Evolutionary conservation across 352 stramenopile genomes (phyloP).

Genomic region (Phytophthora litchii): DNA sequence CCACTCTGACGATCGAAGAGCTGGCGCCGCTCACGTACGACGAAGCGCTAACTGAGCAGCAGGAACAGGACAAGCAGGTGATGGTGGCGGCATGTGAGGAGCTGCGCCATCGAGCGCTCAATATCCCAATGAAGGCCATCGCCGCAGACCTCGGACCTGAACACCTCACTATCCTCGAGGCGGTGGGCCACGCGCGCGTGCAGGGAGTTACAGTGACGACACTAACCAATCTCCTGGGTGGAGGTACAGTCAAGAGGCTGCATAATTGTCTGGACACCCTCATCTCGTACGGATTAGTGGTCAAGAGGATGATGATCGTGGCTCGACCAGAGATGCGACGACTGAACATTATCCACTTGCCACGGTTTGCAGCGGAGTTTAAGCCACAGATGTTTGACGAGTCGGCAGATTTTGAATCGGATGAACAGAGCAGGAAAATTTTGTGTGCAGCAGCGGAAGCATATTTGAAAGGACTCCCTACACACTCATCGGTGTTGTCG

Average conservation of each 20-base stretch:
- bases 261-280: conserved; percentile 82
- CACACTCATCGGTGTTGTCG: conserved; percentile 66
- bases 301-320: conserved; percentile 88
- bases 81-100: conserved; percentile 66
- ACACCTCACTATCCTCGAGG: conserved; percentile 71
- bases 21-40: conserved; percentile 32
- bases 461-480: conserved; percentile 68
- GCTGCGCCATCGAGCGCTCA: conserved; percentile 71
- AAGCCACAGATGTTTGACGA: conserved; percentile 68
- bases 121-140: conserved; percentile 67
- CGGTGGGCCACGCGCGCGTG: conserved; percentile 53
- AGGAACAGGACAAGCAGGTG: conserved; percentile 23
- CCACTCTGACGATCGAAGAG: conserved; percentile 15
- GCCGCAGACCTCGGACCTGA: conserved; percentile 64
- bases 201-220: conserved; percentile 63
- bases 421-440: conserved; percentile 79
- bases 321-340: conserved; percentile 57
- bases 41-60: conserved; percentile 8
- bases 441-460: conserved; percentile 55
- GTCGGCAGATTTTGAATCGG: conserved; percentile 80
- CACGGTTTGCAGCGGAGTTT: conserved; percentile 69
- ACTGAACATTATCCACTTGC: conserved; percentile 83
- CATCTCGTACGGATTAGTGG: conserved; percentile 76
- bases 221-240: conserved; percentile 41
- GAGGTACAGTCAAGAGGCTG: conserved; percentile 66